A percentile compares a stretch with the other conserved stretches of the same genome.
Evolutionary conservation across 208 protist species (phyloP).

Genomic region (Trypanosoma boissoni): DNA sequence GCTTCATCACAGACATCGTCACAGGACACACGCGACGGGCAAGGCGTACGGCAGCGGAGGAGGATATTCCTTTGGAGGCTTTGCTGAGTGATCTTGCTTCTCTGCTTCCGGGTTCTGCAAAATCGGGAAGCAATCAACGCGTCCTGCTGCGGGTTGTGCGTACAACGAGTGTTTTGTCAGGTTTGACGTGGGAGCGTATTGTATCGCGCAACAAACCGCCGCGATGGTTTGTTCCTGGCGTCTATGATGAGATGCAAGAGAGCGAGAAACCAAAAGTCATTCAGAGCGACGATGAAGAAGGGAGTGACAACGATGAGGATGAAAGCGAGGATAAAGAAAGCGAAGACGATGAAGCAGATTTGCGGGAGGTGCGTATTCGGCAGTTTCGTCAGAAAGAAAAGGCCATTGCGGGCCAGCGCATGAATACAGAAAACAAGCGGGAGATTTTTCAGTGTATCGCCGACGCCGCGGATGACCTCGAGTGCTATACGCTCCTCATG

Average conservation of each 20-base stretch:
- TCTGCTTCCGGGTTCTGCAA: slow-evolving; percentile 34
- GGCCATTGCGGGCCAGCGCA: slow-evolving; percentile 60
- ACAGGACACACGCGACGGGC: slow-evolving; percentile 45
- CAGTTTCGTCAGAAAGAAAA: slow-evolving; percentile 57
- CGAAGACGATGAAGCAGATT: slow-evolving; percentile 16
- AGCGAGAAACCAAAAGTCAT: slow-evolving; percentile 6
- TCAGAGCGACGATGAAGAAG: slow-evolving; percentile 22
- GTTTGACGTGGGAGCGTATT: slow-evolving; percentile 48
- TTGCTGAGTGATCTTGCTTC: slow-evolving; percentile 57
- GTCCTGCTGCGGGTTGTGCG: slow-evolving; percentile 57
- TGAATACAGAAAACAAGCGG: slow-evolving; percentile 74
- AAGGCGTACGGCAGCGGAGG: slow-evolving; percentile 40
- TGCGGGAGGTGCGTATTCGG: slow-evolving; percentile 32
- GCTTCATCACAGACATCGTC: slow-evolving; percentile 64
- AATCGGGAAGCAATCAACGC: slow-evolving; percentile 28
- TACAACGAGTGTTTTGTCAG: slow-evolving; percentile 45
- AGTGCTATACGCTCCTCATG: slow-evolving; percentile 81
- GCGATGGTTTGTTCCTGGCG: slow-evolving; percentile 59
- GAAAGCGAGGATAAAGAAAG: slow-evolving; percentile 1
- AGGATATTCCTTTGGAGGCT: slow-evolving; percentile 43
- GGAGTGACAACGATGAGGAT: slow-evolving; percentile 27
- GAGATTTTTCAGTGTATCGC: slow-evolving; percentile 69
- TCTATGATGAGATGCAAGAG: slow-evolving; percentile 17
- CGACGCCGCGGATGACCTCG: slow-evolving; percentile 62
- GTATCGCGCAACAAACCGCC: slow-evolving; percentile 47